A percentile compares a stretch with the other conserved stretches of the same genome.
phyloP scores from a whole-genome alignment of 352 stramenopile species.

The Pythium rishiriense region DNA sequence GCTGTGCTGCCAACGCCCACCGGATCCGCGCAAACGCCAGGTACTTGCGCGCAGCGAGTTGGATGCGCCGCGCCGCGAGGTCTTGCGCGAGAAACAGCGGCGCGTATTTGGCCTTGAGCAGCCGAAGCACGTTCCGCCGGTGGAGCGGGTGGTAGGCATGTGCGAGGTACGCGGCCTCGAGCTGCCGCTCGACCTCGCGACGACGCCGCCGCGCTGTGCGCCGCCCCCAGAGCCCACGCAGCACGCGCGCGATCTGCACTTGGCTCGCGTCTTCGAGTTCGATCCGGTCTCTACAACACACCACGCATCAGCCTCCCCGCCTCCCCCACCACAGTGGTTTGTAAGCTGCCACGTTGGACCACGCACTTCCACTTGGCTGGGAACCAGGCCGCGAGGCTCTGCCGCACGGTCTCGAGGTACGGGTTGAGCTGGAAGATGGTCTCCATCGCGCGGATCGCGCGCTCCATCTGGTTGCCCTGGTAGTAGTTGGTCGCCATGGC shows the following conservation, averaged over 20 bases:
- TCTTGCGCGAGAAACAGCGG: constrained; percentile 66
- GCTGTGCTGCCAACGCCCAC: constrained; percentile 37
- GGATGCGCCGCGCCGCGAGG: constrained; percentile 47
- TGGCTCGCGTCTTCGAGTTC: constrained; percentile 70
- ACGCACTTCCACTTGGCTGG: constrained; percentile 71
- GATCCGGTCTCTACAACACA: constrained; percentile 44
- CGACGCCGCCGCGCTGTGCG: constrained; percentile 24
- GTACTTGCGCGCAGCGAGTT: constrained; percentile 40
- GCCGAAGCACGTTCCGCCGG: constrained; percentile 39
- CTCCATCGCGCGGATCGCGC: constrained; percentile 71
- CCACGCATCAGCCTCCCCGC: neutral
- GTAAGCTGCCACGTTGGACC: neutral
- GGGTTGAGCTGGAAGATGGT: constrained; percentile 57
- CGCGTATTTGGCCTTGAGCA: constrained; percentile 44
- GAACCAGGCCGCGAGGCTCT: constrained; percentile 60
- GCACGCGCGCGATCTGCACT: constrained; percentile 58
- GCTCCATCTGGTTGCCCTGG: constrained; percentile 79
- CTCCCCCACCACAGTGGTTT: too few relatives aligned
- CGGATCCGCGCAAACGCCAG: constrained; percentile 46
- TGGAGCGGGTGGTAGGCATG: constrained; percentile 43
- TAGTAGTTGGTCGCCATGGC: constrained; percentile 67
- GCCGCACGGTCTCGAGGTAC: constrained; percentile 55
- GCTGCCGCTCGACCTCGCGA: constrained; percentile 21
- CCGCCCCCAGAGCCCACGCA: constrained; percentile 63
- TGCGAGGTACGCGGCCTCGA: constrained; percentile 34